phyloP scores from a whole-genome alignment of 805 yeast species.

The Monosporozyma solicola region DNA sequence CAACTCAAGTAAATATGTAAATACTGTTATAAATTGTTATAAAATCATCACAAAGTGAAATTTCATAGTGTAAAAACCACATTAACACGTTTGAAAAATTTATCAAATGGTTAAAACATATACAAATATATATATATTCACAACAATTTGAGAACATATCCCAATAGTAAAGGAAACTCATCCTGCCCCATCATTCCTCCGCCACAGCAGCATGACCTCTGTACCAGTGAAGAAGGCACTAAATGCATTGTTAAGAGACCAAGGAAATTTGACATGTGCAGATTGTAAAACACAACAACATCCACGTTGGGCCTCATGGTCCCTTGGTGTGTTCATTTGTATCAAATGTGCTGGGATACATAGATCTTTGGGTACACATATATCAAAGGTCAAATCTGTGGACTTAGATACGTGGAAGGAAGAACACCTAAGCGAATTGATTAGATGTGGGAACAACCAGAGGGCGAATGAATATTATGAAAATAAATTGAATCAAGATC shows the following conservation, averaged over 20 bases:
- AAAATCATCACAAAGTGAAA: no score
- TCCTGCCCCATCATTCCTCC: neutral
- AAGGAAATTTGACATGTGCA: conserved; percentile 71
- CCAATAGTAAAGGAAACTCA: neutral
- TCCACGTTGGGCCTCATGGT: conserved; percentile 98
- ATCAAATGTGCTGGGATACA: conserved; percentile 95
- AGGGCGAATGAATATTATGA: conserved; percentile 79
- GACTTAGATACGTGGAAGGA: conserved; percentile 96
- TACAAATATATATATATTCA: no score
- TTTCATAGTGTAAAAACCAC: no score
- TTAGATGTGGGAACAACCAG: conserved; percentile 74
- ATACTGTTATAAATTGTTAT: neutral
- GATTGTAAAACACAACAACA: conserved; percentile 86
- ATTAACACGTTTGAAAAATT: neutral
- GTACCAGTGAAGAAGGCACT: conserved; percentile 41
- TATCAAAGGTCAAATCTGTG: conserved; percentile 84
- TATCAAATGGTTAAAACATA: neutral
- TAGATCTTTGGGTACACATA: conserved; percentile 91
- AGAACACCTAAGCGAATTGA: conserved; percentile 75
- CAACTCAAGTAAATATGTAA: neutral
- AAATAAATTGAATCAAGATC: conserved; percentile 37
- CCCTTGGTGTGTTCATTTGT: conserved; percentile 84
- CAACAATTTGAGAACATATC: neutral
- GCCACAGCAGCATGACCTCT: conserved; percentile 1
- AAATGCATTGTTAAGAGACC: conserved; percentile 65